A percentile compares a stretch with the other conserved stretches of the same genome.
Conservation (phyloP, 225 moss, liverwort and hornwort genomes). For the Pseudoscleropodium purum region DNA sequence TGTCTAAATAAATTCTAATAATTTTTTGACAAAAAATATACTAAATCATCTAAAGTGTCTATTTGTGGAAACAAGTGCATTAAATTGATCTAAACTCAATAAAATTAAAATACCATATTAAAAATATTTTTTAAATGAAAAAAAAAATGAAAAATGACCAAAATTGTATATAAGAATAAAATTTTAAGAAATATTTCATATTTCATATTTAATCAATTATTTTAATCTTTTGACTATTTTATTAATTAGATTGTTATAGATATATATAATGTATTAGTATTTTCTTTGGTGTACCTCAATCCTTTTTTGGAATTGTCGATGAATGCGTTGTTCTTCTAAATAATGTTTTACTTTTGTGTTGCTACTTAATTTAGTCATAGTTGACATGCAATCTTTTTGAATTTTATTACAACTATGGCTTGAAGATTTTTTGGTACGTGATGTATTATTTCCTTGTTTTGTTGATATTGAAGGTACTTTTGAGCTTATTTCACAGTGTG, state of each 20-base stretch:
- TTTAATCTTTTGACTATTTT: neutral
- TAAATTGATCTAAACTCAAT: too few relatives aligned
- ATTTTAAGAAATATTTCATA: neutral
- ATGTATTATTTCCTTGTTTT: neutral
- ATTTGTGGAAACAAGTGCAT: neutral
- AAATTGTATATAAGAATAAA: neutral
- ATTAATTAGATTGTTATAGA: too few relatives aligned
- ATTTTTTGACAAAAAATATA: too few relatives aligned
- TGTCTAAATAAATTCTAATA: too few relatives aligned
- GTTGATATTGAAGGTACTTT: neutral
- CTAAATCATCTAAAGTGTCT: neutral
- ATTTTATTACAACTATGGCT: neutral
- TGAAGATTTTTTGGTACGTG: neutral
- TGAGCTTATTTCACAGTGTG: neutral
- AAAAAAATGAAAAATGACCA: too few relatives aligned
- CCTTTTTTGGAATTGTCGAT: neutral
- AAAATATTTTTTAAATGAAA: too few relatives aligned
- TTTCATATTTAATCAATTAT: neutral
- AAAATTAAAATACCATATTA: neutral
- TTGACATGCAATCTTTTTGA: neutral
- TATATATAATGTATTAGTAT: neutral
- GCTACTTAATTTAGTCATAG: neutral
- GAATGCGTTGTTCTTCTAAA: constrained; percentile 10
- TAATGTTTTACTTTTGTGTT: neutral
- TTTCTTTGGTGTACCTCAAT: neutral